These are phyloP conservation scores for Geranium incanum DNA, from an alignment of 441 rosid genomes.

Conservation along the genomic window DNA sequence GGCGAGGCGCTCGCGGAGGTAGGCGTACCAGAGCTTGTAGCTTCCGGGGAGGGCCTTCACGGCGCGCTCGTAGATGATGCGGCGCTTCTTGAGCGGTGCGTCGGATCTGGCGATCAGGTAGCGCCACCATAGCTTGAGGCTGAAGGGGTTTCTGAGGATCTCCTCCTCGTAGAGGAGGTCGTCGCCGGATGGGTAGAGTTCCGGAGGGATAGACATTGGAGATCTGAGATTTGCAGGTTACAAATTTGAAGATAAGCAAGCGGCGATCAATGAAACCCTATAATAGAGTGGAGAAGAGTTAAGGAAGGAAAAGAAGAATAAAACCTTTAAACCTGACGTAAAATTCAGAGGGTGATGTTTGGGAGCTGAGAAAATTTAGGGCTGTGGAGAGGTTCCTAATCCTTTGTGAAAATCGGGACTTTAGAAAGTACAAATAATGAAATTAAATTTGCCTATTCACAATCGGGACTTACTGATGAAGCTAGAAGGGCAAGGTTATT, in stretches of 20 bases:
- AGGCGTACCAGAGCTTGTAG: slow-evolving; percentile 81
- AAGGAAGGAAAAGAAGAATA: too few relatives aligned
- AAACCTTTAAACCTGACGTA: background rate
- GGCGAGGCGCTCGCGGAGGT: slow-evolving; percentile 68
- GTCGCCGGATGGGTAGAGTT: slow-evolving; percentile 69
- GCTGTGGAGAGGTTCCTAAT: background rate
- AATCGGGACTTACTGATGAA: too few relatives aligned
- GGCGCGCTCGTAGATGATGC: slow-evolving; percentile 75
- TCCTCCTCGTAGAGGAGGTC: slow-evolving; percentile 85
- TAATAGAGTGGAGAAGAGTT: background rate
- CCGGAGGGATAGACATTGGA: slow-evolving; percentile 58
- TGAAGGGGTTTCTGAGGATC: slow-evolving; percentile 66
- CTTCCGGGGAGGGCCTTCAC: slow-evolving; percentile 82
- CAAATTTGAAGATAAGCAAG: background rate
- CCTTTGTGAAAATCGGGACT: too few relatives aligned
- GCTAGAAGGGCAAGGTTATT: too few relatives aligned
- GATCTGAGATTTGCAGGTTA: background rate
- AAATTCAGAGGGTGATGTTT: background rate
- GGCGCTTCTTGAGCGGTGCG: slow-evolving; percentile 58
- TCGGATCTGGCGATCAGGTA: slow-evolving; percentile 65
- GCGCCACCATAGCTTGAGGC: slow-evolving; percentile 92
- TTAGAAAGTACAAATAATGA: too few relatives aligned
- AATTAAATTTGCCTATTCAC: too few relatives aligned
- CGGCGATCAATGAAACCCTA: background rate
- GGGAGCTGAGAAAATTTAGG: background rate